phyloP scores from a whole-genome alignment of 352 stramenopile genomes.

The Thraustotheca clavata region DNA sequence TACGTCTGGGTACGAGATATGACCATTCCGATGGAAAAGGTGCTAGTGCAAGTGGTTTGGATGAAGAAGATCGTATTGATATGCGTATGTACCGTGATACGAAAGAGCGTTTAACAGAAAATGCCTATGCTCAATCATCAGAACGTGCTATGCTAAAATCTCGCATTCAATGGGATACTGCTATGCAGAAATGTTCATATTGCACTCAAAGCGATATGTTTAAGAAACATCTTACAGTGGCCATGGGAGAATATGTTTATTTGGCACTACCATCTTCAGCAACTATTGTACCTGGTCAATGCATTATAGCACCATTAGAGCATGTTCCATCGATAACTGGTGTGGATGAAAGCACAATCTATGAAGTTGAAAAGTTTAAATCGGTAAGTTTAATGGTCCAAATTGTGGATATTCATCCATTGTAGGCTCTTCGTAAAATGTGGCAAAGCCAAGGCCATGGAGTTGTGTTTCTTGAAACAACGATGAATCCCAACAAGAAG shows the following conservation, averaged over 20 bases:
- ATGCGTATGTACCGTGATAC: constrained; percentile 47
- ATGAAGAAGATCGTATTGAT: constrained; percentile 72
- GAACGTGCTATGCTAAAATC: constrained; percentile 41
- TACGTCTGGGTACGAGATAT: constrained; percentile 64
- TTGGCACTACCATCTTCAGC: constrained; percentile 49
- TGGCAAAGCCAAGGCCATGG: constrained; percentile 40
- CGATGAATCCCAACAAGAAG: constrained; percentile 43
- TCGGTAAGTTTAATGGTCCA: neutral
- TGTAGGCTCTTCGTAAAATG: constrained; percentile 39
- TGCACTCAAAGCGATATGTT: constrained; percentile 65
- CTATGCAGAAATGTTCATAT: constrained; percentile 50
- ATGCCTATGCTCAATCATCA: constrained; percentile 43
- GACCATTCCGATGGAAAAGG: constrained; percentile 58
- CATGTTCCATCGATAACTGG: constrained; percentile 48
- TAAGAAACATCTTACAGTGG: constrained; percentile 75
- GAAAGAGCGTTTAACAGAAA: constrained; percentile 45
- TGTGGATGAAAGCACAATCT: constrained; percentile 50
- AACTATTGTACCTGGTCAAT: constrained; percentile 52
- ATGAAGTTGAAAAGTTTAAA: constrained; percentile 65
- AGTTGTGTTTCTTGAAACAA: constrained; percentile 77
- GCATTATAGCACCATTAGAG: constrained; percentile 65
- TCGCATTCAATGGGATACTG: constrained; percentile 59
- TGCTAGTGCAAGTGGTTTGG: constrained; percentile 52
- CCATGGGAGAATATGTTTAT: constrained; percentile 69
- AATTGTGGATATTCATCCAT: too few relatives aligned